phyloP scores from a whole-genome alignment of 1,139 yeast genomes.

The Yamadazyma dendronema region DNA sequence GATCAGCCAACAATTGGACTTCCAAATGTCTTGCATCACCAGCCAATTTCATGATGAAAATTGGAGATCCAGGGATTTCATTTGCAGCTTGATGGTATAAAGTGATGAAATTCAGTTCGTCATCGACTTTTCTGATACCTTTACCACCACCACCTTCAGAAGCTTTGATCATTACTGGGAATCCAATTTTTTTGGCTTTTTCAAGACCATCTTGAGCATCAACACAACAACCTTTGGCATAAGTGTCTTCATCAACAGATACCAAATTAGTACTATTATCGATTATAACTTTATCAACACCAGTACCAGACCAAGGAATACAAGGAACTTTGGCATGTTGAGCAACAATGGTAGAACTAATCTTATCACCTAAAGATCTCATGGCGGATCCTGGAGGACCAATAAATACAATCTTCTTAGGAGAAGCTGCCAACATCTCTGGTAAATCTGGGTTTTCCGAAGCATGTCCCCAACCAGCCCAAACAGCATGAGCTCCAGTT shows the following conservation, averaged over 20 bases:
- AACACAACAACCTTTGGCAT: conserved; percentile 82
- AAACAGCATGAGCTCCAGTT: conserved; percentile 94
- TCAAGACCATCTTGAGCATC: conserved; percentile 85
- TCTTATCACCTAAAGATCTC: conserved; percentile 99
- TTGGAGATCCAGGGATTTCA: conserved; percentile 96
- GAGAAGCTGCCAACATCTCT: conserved; percentile 87
- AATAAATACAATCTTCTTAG: conserved; percentile 83
- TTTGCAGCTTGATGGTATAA: conserved; percentile 86
- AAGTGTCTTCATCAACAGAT: conserved; percentile 79
- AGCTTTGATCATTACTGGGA: conserved; percentile 95
- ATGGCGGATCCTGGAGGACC: conserved; percentile 98
- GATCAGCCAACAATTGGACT: conserved; percentile 92
- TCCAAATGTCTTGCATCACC: conserved; percentile 95
- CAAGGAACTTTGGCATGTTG: conserved; percentile 98
- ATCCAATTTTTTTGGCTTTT: conserved; percentile 84
- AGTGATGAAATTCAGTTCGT: conserved; percentile 66
- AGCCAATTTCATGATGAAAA: conserved; percentile 90
- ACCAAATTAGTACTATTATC: conserved; percentile 75
- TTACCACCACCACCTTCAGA: conserved; percentile 99
- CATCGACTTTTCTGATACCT: conserved; percentile 91
- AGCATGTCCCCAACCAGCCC: conserved; percentile 99
- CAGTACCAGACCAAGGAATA: conserved; percentile 99
- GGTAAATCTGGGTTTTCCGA: conserved; percentile 95
- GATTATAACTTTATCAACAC: conserved; percentile 75
- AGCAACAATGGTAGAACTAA: conserved; percentile 95